Evolutionary conservation across 345 rosid genomes (phyloP).

Genomic region (Adansonia digitata): DNA sequence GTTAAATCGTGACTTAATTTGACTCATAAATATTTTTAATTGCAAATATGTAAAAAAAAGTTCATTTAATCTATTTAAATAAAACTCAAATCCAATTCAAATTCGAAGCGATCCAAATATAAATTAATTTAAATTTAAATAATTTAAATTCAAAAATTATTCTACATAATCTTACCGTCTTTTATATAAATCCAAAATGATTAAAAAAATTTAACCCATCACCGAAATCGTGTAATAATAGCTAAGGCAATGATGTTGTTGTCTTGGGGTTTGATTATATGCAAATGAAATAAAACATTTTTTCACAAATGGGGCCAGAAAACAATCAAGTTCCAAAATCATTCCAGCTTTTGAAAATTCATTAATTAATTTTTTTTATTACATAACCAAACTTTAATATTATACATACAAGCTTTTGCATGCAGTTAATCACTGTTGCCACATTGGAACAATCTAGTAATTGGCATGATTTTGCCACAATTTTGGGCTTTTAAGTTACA

Average conservation of each 20-base stretch:
- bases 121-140: not conserved
- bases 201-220: not conserved
- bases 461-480: constrained; percentile 18
- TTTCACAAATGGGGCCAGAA: not conserved
- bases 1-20: too few species aligned
- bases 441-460: not conserved
- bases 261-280: not conserved
- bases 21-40: too few species aligned
- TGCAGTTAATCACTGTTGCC: not conserved
- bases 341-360: not conserved
- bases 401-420: not conserved
- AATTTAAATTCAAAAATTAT: too few species aligned
- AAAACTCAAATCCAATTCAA: not conserved
- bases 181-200: not conserved
- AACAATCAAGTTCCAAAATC: not conserved
- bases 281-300: not conserved
- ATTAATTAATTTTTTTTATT: not conserved
- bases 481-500: constrained; percentile 20
- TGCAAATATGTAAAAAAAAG: too few species aligned
- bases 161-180: not conserved
- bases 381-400: not conserved
- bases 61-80: too few species aligned
- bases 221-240: not conserved
- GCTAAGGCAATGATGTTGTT: not conserved
- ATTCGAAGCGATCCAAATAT: not conserved